Base-by-base conservation (phyloP, 345 rosid genomes). In the Linum trigynum region DNA sequence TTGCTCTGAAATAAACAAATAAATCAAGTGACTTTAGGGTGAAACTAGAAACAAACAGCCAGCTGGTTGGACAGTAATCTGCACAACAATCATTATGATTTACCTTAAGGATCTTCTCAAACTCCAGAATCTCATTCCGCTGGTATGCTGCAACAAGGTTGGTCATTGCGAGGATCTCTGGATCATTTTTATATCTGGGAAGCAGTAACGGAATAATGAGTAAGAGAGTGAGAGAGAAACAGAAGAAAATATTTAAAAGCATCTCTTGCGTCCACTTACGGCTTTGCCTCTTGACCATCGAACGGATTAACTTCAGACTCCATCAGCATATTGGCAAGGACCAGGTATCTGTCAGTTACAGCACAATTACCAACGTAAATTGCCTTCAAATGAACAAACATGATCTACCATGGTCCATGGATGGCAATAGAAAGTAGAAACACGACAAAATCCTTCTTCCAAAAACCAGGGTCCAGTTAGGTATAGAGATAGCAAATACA, bases 271-370 rank as follows among this genome's bases (percentile, higher is more conserved):
- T 36, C 41, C 51, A 75, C 99, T 88, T 86, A 90, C 96, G 99
- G 97, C 72, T 87, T 95, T 55, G 99, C 99, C 84, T 91, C 97
- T 77, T 95, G 97, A 53, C 99, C 99, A 57, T 89, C 99, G 78
- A 91, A 95, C 42, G 99, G 99, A 74, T 95, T 91, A 59, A 95
- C 99, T 84, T 91, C 90, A n/a, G 98, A 95, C 75, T 91, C 99
- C 99, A 95, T 95, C 82, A 95, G 82, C 99, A 95, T 95, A 72
- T 95, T 95, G 37, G 99, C 99, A 69, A 95, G 82, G 79, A 95
- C 99, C 79, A 91, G 83, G 76, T 95, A 95, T 71, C 99, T 95
- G 81, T 53, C 69, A 63, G 55, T 3, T 53, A n/a, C n/a, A 37
- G 37, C n/a, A 69, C 59, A 41, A 57, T 16, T n/a, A 10, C 36